phyloP scores from a whole-genome alignment of 2,329 filamentous ascomycete species.

The Penicillium brevicompactum region DNA sequence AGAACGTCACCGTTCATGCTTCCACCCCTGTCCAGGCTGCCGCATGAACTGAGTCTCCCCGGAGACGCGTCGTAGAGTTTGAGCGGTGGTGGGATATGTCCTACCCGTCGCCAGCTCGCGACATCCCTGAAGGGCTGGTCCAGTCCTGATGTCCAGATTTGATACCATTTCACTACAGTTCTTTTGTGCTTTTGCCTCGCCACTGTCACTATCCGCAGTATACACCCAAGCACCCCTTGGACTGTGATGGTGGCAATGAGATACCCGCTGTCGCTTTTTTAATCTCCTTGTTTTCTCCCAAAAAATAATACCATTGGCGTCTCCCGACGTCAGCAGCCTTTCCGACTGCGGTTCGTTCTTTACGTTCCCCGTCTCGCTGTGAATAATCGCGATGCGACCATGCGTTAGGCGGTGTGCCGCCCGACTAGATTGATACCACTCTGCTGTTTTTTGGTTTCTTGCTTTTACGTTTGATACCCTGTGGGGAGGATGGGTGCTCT shows the following conservation, averaged over 20 bases:
- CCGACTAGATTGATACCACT: constrained; percentile 33
- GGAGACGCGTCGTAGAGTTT: constrained; percentile 39
- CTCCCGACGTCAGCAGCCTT: constrained; percentile 8
- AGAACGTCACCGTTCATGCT: constrained; percentile 37
- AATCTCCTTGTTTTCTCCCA: constrained; percentile 8
- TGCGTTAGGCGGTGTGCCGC: constrained; percentile 30
- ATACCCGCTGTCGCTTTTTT: constrained; percentile 30
- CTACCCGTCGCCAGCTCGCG: constrained; percentile 29
- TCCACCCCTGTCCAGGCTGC: constrained; percentile 45
- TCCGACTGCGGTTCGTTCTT: constrained; percentile 31
- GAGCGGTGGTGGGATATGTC: constrained; percentile 46
- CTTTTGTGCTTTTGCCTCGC: constrained; percentile 27
- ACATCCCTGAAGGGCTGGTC: constrained; percentile 22
- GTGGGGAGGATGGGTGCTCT: constrained; percentile 31
- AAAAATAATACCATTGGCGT: constrained; percentile 21
- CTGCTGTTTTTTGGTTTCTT: constrained; percentile 31
- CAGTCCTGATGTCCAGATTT: constrained; percentile 22
- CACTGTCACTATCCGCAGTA: constrained; percentile 27
- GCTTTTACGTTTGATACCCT: constrained; percentile 39
- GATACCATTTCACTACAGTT: constrained; percentile 22
- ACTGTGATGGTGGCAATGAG: constrained; percentile 33
- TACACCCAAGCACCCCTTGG: not conserved
- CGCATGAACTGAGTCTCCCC: constrained; percentile 40
- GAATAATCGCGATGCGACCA: constrained; percentile 35
- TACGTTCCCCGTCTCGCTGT: constrained; percentile 34